Evolutionary conservation across 2,329 filamentous ascomycete species (phyloP), one percentile per base, ranked within the genome.

Genomic region (Coniochaeta sp.): DNA sequence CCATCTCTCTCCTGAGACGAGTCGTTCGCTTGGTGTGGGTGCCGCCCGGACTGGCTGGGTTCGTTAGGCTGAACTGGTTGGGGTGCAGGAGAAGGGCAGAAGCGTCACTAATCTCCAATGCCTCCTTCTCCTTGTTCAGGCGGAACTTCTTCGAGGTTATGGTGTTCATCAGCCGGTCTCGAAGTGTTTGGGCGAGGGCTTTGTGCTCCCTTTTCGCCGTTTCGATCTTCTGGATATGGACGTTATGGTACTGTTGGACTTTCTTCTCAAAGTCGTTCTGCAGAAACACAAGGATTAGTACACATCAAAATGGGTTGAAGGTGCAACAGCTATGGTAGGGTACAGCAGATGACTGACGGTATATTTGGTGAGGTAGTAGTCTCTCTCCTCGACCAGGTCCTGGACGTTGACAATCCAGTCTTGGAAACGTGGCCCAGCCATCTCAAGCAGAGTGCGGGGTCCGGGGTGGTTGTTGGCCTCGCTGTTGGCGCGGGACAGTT

Each of bases 391-490:
- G 65, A 96, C 87, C 8, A 91, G 83, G 72, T 96, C 89, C 71
- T 97, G 96, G 59, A 97, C 84, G 63, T 93, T 87, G 65, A 91
- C 85, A 22, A 95, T 86, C 77, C 96, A 98, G 66, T 91, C 87
- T 61, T 88, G 83, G 72, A 96, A 97, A 70, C 89, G 86, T 68
- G 88, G 90, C 1, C 95, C 95, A 36, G 91, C 91, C 76, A 90
- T 89, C 58, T 88, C 82, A 28, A 90, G 71, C 69, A 89, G 74
- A 68, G 84, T 82, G 75, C 83, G 75, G 28, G 78, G 78, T n/a
- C 70, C 69, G 22, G 70, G 69, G 42, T 72, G 70, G 26, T 71
- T 67, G 40, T 72, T 71, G 36, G 71, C 66, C 52, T 73, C 71
- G 57, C 72, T 74, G 59, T 70, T 69, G 60, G 68, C 69, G 65